Conservation (phyloP, 1,284 basidiomycete species). For the Austroboletus novae-zelandiae region DNA sequence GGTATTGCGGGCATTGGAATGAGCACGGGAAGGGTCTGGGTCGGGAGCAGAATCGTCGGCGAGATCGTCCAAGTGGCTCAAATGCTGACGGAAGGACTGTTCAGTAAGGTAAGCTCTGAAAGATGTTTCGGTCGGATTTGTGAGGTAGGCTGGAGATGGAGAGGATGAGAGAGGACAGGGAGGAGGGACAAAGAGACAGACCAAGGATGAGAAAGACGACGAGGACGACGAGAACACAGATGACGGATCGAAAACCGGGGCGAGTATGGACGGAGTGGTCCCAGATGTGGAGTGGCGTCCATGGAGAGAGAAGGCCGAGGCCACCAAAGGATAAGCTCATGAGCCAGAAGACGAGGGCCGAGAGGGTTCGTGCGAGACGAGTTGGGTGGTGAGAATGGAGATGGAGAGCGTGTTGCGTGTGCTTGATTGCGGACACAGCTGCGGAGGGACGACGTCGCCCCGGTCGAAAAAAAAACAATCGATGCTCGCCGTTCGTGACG, state of each 20-base stretch:
- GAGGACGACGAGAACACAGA: conserved; percentile 63
- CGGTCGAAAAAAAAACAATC: background rate
- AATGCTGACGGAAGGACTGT: conserved; percentile 90
- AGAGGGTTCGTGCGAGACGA: conserved; percentile 13
- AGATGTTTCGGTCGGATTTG: conserved; percentile 89
- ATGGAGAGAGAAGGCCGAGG: conserved; percentile 58
- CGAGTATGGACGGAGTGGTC: conserved; percentile 50
- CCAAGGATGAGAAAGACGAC: conserved; percentile 71
- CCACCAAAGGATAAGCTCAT: conserved; percentile 65
- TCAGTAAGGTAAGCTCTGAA: conserved; percentile 94
- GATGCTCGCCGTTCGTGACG: conserved; percentile 18
- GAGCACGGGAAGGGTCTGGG: conserved; percentile 36
- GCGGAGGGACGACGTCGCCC: conserved; percentile 15
- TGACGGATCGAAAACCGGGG: conserved; percentile 64
- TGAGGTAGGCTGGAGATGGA: conserved; percentile 74
- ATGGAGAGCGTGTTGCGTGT: conserved; percentile 16
- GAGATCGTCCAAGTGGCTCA: conserved; percentile 80
- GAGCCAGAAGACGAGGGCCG: conserved; percentile 42
- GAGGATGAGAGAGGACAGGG: conserved; percentile 9
- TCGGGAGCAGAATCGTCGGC: conserved; percentile 45
- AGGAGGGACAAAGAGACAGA: conserved; percentile 22
- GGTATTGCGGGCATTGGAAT: conserved; percentile 17
- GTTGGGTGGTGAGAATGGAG: conserved; percentile 16
- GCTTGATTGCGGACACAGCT: conserved; percentile 31
- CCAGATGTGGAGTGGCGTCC: conserved; percentile 49